Evolutionary conservation across 176 grass and related monocot species (phyloP), one percentile per base, ranked within the genome.

Genomic region (Oryza coarctata): DNA sequence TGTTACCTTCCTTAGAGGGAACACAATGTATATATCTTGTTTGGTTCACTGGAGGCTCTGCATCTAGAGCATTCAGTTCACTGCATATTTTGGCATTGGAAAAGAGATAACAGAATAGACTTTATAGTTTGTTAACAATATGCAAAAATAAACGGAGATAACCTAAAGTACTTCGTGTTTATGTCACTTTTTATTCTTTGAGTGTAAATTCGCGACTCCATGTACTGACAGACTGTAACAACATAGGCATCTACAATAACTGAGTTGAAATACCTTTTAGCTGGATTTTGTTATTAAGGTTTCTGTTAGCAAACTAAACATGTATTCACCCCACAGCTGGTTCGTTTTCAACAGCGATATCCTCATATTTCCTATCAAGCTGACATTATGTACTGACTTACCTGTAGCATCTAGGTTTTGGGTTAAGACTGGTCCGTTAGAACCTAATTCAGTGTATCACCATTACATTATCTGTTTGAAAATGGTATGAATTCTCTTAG

Each of bases 401-500:
- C 14, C 29, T 65, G 13, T 65, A 50, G 47, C 5, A 5, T 50
- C 47, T 50, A 50, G 52, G 65, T 68, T 68, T 32, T 68, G 15
- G 65, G 32, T 68, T 35, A 68, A 38, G 38, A 13, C 4, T 5
- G 9, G 18, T 9, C 38, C 58, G 2, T 20, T 20, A 70, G 0
- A 3, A 5, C 4, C 7, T 40, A 25, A 18, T 32, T 36, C 25
- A 28, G 7, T 70, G 25, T 44, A 65, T 40, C 63, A 40, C 7
- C 47, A 74, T 3, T 33, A 58, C 30, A 74, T 33, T 55, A 74
- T 52, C 23, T 62, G 33, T 76, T 66, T 79, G 2, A 65, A 80
- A 80, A 15, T 12, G 3, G 39, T n/a, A 8, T 55, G 22, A 9
- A 58, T 58, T 58, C 69, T 20, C 31, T 38, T 70, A 26, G 47